Conservation (phyloP, 257 asterid species). For the Leonotis leonurus region DNA sequence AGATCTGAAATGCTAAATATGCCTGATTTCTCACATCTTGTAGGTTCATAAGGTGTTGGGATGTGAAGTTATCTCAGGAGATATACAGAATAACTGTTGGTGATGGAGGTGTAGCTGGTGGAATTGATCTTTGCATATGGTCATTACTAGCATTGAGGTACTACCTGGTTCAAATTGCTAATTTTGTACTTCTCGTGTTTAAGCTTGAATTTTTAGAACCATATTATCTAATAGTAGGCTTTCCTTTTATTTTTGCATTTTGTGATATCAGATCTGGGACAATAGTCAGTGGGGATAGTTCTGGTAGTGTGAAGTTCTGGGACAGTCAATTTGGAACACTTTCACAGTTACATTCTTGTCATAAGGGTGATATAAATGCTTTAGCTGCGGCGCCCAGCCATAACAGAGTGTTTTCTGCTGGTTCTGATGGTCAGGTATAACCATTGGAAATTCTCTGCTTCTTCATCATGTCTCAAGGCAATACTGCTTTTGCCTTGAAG, state of each 20-base stretch:
- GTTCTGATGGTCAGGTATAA: slow-evolving; percentile 96
- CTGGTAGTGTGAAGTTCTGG: slow-evolving; percentile 93
- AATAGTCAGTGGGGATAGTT: slow-evolving; percentile 86
- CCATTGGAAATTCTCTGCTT: neutral
- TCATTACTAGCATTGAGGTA: slow-evolving; percentile 79
- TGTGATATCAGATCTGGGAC: slow-evolving; percentile 61
- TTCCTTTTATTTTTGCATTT: neutral
- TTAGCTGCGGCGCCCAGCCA: slow-evolving; percentile 84
- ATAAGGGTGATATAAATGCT: slow-evolving; percentile 89
- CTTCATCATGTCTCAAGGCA: neutral
- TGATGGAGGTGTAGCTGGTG: slow-evolving; percentile 64
- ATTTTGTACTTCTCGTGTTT: neutral
- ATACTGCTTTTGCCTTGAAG: neutral
- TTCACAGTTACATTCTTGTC: slow-evolving; percentile 72
- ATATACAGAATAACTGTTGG: slow-evolving; percentile 77
- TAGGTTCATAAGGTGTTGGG: slow-evolving; percentile 86
- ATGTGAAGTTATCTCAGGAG: slow-evolving; percentile 56
- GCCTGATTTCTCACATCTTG: neutral
- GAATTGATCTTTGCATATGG: slow-evolving; percentile 76
- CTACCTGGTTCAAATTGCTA: slow-evolving; percentile 19
- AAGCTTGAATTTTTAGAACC: neutral
- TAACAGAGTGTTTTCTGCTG: slow-evolving; percentile 80
- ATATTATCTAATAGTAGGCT: neutral
- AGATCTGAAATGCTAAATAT: neutral
- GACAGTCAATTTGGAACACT: slow-evolving; percentile 84